Base-by-base conservation (phyloP, 345 rosid species). In the Cardamine chenopodiifolia region DNA sequence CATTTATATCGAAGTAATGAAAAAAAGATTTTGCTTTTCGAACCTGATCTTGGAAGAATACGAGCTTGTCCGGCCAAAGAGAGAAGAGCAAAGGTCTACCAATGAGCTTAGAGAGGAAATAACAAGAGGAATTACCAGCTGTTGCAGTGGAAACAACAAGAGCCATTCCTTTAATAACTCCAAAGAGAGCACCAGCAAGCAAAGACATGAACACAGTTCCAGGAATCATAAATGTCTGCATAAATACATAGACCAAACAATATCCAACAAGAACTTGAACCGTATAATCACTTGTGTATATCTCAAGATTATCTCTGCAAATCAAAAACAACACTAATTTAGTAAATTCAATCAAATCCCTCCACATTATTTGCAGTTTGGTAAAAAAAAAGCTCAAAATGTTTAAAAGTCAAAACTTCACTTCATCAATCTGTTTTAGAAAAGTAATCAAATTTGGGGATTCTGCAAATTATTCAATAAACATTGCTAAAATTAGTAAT, bases 161-260 rank as follows among this genome's bases (percentile, higher is more conserved):
- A 54, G 89, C 92, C 75, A 94, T 89, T n/a, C 97, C 96, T 85
- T 84, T 88, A 62, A 83, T 72, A 31, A 86, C 93, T 31, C 97
- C 98, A 75, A 94, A 94, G 55, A 94, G 88, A 34, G 97, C 85
- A 73, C 96, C 98, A 54, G 98, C 98, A 75, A 94, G 97, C 76
- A 94, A 81, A 9, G 97, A 87, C 96, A 94, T 91, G 75, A 94
- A 94, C 74, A 91, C 88, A 15, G 95, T 91, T 76, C 97, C 95
- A 0, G 95, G 98, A 56, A 94, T 90, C 97, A 94, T 89, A 78
- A 91, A 94, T 20, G 98, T 94, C 74, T 94, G 97, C 97, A 94
- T 91, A 81, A 87, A 91, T 22, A 94, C 87, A 61, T 89, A 91
- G 32, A 94, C 90, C 32, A 85, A 44, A 67, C 89, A 86, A 81